Evolutionary conservation across 148 eudicot species (phyloP), one percentile per base, ranked within the genome.

Genomic region (Rhododendron griersonianum): DNA sequence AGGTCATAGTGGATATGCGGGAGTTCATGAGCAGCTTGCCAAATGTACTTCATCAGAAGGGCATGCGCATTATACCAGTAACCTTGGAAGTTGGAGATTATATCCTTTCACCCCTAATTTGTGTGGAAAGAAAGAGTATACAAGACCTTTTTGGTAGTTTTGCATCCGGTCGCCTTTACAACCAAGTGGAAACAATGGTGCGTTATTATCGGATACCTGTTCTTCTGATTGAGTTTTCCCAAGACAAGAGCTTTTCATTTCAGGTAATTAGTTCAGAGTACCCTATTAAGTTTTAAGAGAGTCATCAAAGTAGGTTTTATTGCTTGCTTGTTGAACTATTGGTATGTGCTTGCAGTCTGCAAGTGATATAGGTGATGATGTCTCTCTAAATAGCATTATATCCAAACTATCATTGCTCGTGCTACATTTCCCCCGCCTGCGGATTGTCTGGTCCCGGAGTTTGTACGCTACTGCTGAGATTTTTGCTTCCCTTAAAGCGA

Each of bases 11-110:
- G 88, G 99, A 98, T 86, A 98, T 98, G 99, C 92, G 99, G 89
- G 99, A 98, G 88, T 98, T 98, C 90, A 98, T 98, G 99, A 98
- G 99, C 90, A 98, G 96, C 93, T 95, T 98, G 88, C 99, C 99
- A 21, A 98, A 98, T 91, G 99, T 98, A 65, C 98, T 98, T 71
- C 98, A 98, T 91, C 98, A 98, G 87, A 98, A 93, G 92, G 98
- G 98, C 83, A 93, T 98, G 96, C 95, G 94, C 83, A 98, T 98
- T 75, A 93, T 93, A 80, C 99, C 99, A 57, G 96, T 98, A 89
- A 94, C 94, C 69, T 90, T 98, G 88, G 99, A 98, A 92, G 98
- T 98, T 84, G 99, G 99, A 87, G 99, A 98, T 84, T 98, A 98
- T 88, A 95, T 98, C 74, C 94, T 98, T 37, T 98, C 99, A 63